Base-by-base conservation (phyloP, 1,284 basidiomycete genomes). In the Pterula multifida region DNA sequence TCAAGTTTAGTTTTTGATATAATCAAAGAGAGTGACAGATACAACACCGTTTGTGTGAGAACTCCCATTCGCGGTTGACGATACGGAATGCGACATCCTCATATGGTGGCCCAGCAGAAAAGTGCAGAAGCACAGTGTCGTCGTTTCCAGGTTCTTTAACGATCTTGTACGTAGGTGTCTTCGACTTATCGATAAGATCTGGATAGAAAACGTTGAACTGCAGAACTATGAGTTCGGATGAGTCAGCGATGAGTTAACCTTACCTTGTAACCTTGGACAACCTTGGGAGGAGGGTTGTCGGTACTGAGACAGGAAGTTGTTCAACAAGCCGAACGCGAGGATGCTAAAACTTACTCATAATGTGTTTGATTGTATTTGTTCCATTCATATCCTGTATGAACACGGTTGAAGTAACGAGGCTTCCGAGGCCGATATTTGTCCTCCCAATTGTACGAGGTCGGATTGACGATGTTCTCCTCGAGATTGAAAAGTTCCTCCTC, bases 351-450 rank as follows among this genome's bases (percentile, higher is more conserved):
- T 55, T 71, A 93, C 90, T 98, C 94, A 64, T 98, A 98, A 67
- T 97, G 93, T 3, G 93, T 96, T 65, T 97, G 93, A 63, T 97
- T 97, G 68, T 97, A 97, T 72, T 96, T 95, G 72, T 96, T 98
- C 96, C 96, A 99, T 65, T 98, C 96, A 64, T 95, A 99, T n/a
- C 96, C 96, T n/a, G 96, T 98, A 62, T 98, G 93, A 26, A 98
- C 95, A 53, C 95, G 86, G 65, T 99, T 99, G 71, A 98, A 98
- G 73, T 97, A 98, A 56, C 95, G 77, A 35, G 96, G 96, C 65
- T 98, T 99, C 45, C 96, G 77, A n/a, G 96, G 94, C 25, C 96
- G 78, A 61, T 96, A 98, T 68, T 97, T 95, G 74, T 98, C 96
- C 68, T 95, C 91, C 95, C 95, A 98, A 58, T 91, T 90, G 66